Evolutionary conservation across 352 stramenopile genomes (phyloP).

Genomic region (Phytopythium vexans): DNA sequence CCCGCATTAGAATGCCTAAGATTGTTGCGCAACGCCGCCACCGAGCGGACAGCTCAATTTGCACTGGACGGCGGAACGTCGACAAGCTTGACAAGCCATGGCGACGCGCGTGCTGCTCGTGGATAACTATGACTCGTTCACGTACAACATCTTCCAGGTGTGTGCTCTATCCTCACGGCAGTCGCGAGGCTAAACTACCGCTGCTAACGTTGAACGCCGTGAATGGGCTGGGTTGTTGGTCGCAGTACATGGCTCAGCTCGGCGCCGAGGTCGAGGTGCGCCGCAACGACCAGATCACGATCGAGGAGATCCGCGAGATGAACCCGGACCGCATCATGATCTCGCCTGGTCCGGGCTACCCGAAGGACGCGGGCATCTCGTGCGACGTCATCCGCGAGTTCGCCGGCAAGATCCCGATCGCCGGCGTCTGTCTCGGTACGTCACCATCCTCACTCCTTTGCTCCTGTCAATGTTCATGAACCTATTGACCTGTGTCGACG

Average conservation of each 20-base stretch:
- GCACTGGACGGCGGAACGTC: no score
- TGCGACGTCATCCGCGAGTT: slow-evolving; percentile 83
- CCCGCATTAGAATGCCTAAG: no score
- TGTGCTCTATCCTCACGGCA: neutral
- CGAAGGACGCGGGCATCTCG: slow-evolving; percentile 78
- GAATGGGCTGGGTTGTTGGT: neutral
- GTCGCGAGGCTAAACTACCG: neutral
- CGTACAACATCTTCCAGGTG: slow-evolving; percentile 89
- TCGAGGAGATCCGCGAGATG: slow-evolving; percentile 73
- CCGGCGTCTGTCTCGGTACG: slow-evolving; percentile 72
- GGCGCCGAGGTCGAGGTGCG: slow-evolving; percentile 76
- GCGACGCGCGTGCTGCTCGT: slow-evolving; percentile 79
- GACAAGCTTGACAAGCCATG: slow-evolving; percentile 10
- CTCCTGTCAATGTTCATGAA: neutral
- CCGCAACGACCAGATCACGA: slow-evolving; percentile 83
- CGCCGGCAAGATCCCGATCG: slow-evolving; percentile 78
- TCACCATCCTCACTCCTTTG: neutral
- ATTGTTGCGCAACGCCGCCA: no score
- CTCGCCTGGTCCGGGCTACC: slow-evolving; percentile 79
- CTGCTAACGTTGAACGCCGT: neutral
- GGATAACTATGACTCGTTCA: slow-evolving; percentile 92
- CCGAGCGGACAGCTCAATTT: no score
- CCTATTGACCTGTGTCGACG: neutral
- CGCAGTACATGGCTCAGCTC: slow-evolving; percentile 82
- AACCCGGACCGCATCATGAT: slow-evolving; percentile 86